Percentiles rank a stretch among this genome's conserved stretches.
Conservation (phyloP, 371 early-diverging fungal genomes). For the Encephalitozoon intestinalis region DNA sequence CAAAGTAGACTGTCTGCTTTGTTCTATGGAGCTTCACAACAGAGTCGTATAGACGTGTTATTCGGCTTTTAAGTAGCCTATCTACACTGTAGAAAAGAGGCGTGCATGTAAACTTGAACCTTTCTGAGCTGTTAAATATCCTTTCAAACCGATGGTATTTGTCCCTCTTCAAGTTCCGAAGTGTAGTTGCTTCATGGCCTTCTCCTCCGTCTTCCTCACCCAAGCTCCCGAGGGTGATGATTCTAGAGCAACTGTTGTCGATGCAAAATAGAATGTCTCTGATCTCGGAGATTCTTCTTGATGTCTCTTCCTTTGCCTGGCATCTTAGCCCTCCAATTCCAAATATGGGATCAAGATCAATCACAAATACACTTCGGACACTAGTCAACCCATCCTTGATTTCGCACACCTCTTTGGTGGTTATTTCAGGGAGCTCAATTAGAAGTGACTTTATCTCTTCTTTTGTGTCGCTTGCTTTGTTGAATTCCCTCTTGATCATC, state of each 20-base stretch:
- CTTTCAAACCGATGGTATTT: neutral
- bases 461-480: neutral
- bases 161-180: neutral
- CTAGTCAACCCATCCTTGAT: neutral
- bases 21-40: conserved; percentile 15
- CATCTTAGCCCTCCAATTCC: neutral
- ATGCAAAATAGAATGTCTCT: neutral
- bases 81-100: conserved; percentile 17
- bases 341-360: conserved; percentile 23
- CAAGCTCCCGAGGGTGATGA: neutral
- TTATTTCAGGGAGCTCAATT: neutral
- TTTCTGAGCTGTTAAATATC: neutral
- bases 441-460: neutral
- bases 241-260: neutral
- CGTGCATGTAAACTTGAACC: conserved; percentile 2
- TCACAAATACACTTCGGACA: neutral
- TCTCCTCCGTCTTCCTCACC: neutral
- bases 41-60: conserved; percentile 14
- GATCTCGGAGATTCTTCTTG: neutral
- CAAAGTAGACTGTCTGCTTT: conserved; percentile 1
- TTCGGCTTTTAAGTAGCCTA: conserved; percentile 12
- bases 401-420: neutral
- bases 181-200: neutral
- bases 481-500: conserved; percentile 18
- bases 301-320: conserved; percentile 6